These are phyloP conservation scores for Phytophthora capsici DNA, from an alignment of 352 stramenopile species.

Conservation along the genomic window DNA sequence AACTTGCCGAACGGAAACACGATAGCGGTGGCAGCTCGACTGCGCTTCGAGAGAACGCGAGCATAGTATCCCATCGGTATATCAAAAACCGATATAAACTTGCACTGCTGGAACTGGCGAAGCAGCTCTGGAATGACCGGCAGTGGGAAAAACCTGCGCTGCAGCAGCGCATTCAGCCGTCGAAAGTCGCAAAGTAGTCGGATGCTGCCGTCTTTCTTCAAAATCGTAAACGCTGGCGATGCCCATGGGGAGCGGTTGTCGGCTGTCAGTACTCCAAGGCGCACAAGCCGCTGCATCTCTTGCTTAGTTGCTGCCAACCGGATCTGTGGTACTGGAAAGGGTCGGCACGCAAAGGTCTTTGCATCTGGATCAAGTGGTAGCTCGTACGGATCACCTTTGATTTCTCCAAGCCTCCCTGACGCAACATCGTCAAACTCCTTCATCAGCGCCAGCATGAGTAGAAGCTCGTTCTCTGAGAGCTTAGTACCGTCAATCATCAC, in stretches of 20 bases:
- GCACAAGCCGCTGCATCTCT: no score
- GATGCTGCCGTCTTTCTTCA: not conserved
- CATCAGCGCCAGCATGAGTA: no score
- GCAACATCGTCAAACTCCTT: conserved; percentile 5
- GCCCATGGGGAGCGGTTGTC: not conserved
- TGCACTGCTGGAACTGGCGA: conserved; percentile 3
- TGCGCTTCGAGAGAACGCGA: not conserved
- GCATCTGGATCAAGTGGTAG: no score
- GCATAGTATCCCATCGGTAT: conserved; percentile 6
- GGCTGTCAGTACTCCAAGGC: not conserved
- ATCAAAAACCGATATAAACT: conserved; percentile 1
- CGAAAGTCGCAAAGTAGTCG: conserved; percentile 1
- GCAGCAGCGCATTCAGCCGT: conserved; percentile 1
- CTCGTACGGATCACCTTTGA: no score
- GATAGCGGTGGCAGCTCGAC: not conserved
- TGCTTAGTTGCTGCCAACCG: no score
- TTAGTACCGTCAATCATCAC: not conserved
- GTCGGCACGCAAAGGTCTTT: no score
- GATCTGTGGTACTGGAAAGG: no score
- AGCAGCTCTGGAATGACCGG: not conserved
- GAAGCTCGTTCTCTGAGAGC: no score
- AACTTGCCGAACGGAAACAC: not conserved
- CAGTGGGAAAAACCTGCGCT: conserved; percentile 2
- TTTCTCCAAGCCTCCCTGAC: not conserved
- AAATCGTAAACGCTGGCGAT: not conserved